Conservation (phyloP, 306 rosid genomes). For the Pachyrhizus erosus region DNA sequence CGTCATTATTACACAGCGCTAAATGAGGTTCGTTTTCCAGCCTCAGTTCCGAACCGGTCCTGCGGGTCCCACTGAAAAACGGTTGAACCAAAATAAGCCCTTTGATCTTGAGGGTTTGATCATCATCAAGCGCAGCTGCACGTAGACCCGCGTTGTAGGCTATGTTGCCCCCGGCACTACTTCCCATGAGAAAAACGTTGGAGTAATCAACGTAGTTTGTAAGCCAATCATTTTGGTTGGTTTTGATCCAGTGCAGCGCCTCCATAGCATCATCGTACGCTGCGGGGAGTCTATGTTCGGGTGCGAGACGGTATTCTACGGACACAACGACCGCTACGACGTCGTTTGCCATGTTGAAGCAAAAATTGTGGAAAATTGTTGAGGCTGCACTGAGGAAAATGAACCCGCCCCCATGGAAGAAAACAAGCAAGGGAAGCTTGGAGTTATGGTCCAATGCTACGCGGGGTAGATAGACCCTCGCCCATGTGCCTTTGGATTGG, state of each 20-base stretch:
- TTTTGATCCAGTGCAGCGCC: constrained; percentile 60
- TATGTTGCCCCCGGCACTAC: constrained; percentile 60
- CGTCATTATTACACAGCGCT: constrained; percentile 22
- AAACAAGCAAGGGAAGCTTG: constrained; percentile 50
- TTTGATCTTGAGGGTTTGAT: constrained; percentile 25
- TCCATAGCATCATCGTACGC: constrained; percentile 66
- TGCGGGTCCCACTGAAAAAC: constrained; percentile 53
- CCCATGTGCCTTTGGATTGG: constrained; percentile 55
- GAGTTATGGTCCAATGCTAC: constrained; percentile 29
- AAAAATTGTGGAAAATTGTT: constrained; percentile 21
- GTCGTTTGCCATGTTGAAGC: constrained; percentile 50
- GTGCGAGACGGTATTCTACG: constrained; percentile 64
- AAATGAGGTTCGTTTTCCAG: constrained; percentile 40
- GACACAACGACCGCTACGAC: constrained; percentile 47
- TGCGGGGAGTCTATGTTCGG: constrained; percentile 60
- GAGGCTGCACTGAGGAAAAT: constrained; percentile 49
- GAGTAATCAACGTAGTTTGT: constrained; percentile 47
- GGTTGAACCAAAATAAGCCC: constrained; percentile 66
- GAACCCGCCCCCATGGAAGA: constrained; percentile 65
- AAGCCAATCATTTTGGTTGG: constrained; percentile 52
- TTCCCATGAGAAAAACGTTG: constrained; percentile 53
- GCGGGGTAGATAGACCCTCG: constrained; percentile 55
- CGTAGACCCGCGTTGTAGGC: constrained; percentile 61
- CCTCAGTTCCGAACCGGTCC: constrained; percentile 51
- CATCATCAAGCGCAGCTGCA: neutral